A percentile compares a stretch with the other conserved stretches of the same genome.
Evolutionary conservation across 2,329 filamentous ascomycete genomes (phyloP).

Genomic region (Trichoderma asperellum): DNA sequence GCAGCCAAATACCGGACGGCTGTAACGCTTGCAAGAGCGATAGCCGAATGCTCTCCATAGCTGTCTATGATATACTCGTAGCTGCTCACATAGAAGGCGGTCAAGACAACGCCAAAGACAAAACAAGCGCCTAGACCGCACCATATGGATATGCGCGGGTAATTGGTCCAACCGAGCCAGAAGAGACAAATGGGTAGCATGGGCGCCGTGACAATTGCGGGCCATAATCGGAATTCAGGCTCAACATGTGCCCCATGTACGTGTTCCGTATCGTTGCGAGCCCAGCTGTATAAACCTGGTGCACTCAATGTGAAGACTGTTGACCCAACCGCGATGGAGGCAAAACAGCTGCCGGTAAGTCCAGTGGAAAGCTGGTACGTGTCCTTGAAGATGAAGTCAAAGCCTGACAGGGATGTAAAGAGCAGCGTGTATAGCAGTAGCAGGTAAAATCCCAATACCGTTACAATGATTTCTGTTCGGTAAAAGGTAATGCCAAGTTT

Average conservation of each 20-base stretch:
- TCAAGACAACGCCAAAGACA: constrained; percentile 56
- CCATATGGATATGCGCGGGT: constrained; percentile 51
- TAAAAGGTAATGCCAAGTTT: constrained; percentile 4
- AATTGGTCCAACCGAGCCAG: constrained; percentile 62
- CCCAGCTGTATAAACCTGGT: constrained; percentile 50
- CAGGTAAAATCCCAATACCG: constrained; percentile 51
- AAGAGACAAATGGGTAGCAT: constrained; percentile 57
- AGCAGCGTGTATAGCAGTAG: constrained; percentile 52
- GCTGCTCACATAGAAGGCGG: constrained; percentile 54
- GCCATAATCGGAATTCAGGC: constrained; percentile 59
- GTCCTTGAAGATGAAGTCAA: constrained; percentile 55
- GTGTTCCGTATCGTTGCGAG: constrained; percentile 47
- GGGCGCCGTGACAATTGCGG: constrained; percentile 54
- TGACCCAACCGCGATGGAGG: constrained; percentile 46
- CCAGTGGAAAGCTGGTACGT: constrained; percentile 52
- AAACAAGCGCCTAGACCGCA: constrained; percentile 54
- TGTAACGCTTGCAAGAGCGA: constrained; percentile 1
- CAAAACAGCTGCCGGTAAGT: constrained; percentile 51
- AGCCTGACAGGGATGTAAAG: constrained; percentile 54
- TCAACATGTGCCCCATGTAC: constrained; percentile 46
- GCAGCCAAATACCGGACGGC: constrained; percentile 4
- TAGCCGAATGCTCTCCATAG: constrained; percentile 56
- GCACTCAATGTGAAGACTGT: constrained; percentile 48
- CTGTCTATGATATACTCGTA: constrained; percentile 63
- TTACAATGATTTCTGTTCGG: constrained; percentile 42